Base-by-base conservation (phyloP, 2,329 filamentous ascomycete genomes). In the Diaporthe vexans region DNA sequence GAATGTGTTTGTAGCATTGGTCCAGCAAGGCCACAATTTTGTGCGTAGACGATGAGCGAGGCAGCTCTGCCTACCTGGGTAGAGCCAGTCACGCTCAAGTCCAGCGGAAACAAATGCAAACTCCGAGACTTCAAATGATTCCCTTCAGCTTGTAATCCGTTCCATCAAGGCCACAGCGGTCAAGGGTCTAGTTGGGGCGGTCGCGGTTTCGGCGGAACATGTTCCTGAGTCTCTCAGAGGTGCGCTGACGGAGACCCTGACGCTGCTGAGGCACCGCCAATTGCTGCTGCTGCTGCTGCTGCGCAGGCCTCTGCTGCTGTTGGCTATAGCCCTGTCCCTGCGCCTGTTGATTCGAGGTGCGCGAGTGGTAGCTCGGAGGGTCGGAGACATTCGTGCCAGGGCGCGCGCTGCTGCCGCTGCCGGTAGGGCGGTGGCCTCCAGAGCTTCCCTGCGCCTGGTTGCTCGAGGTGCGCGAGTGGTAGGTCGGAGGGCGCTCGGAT, bases 291-390 rank as follows among this genome's bases (percentile, higher is more conserved):
- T 56, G 51, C n/a, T 17, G 29, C 54, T 40, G 37, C 29, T 35
- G 54, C 37, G 37, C 37, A 13, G 37, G 37, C 37, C 37, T 40
- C 29, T 57, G 54, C 9, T 33, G 11, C 54, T 58, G 56, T 15
- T 37, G 46, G 6, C 56, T 19, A 11, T 37, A 35, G 19, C 19
- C 33, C 9, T 57, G 54, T 3, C 9, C 17, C 54, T 57, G 54
- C 33, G 19, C 6, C 19, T 58, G 33, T 19, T 37, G 33, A 5
- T 33, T 58, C 33, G 19, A 9, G 29, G 56, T 10, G 10, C 19
- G 56, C 21, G 56, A 37, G 19, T 58, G 56, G 33, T 58, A 58
- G 13, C 56, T 58, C 29, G 56, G 56, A 37, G 56, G 56, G 13
- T n/a, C 29, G 5, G 56, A 58, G 1, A 10, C 13, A 2, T 37